Evolutionary conservation across 2,329 filamentous ascomycete species (phyloP), one percentile per base, ranked within the genome.

Genomic region (Aspergillus brasiliensis): DNA sequence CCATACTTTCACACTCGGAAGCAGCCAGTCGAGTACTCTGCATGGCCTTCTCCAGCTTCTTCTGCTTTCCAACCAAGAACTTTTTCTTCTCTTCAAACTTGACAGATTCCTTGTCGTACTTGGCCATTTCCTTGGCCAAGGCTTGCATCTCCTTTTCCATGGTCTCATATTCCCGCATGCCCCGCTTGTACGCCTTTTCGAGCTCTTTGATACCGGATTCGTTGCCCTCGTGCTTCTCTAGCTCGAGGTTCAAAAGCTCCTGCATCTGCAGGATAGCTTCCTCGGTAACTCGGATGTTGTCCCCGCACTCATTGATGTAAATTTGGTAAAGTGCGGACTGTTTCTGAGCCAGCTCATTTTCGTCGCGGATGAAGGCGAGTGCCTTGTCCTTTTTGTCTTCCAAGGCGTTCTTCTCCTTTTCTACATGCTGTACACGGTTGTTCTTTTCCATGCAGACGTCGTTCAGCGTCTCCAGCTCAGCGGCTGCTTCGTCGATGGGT

Each of bases 31-130:
- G 91, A 61, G 91, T 91, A 48, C 88, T 89, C 57, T 87, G 83
- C 62, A 95, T 91, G 0, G 89, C 86, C 80, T 97, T 98, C 66
- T 98, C 92, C 13, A 97, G 84, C 79, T 99, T 99, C 81, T 95
- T 97, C 69, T 91, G 89, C 80, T 99, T 99, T 71, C 89, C 89
- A 2, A 85, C 82, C 65, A 99, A 79, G 76, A 98, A 98, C 74
- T 99, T 99, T 75, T 90, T 89, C 82, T 98, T 98, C 77, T 99
- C 96, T 65, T 98, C 94, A 67, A 96, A 93, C 73, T 99, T 99
- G 77, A 99, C 95, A 21, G 89, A 88, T 72, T 98, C 95, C 73
- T 98, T 97, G 72, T 99, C 96, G 63, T 96, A 92, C 72, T 93
- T 94, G 47, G 92, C 88, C 78, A 95, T 88, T 73, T 98, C 91